phyloP scores from a whole-genome alignment of 306 rosid species.

The Cucumis melo region DNA sequence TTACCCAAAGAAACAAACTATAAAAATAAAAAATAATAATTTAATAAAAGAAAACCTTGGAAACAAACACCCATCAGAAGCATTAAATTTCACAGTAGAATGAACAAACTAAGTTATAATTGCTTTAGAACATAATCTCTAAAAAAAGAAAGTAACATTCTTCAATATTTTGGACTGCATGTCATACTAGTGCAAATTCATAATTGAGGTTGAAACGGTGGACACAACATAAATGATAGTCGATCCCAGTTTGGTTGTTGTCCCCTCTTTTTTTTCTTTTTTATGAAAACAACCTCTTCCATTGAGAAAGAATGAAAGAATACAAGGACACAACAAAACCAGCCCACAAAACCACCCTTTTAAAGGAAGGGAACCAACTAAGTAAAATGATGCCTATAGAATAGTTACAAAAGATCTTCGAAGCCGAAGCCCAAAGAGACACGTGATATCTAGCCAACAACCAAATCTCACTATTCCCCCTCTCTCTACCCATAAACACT shows the following conservation, averaged over 20 bases:
- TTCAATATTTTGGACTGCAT: neutral
- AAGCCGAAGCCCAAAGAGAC: no score
- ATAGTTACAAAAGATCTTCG: no score
- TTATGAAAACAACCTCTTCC: no score
- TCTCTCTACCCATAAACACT: no score
- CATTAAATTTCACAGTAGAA: neutral
- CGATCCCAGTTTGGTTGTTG: neutral
- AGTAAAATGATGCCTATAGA: no score
- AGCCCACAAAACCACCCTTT: no score
- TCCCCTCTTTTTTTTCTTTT: neutral
- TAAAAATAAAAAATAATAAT: no score
- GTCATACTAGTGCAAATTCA: neutral
- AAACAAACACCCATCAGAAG: neutral
- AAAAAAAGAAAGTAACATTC: neutral
- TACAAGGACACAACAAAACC: no score
- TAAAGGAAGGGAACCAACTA: no score
- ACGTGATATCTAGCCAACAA: no score
- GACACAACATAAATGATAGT: neutral
- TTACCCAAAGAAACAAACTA: neutral
- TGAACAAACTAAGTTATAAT: neutral
- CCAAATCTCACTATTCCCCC: no score
- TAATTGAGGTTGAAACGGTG: neutral
- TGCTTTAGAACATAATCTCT: neutral
- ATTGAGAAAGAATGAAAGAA: no score
- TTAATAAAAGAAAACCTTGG: neutral